phyloP scores from a whole-genome alignment of 305 asterid genomes.

The Nicotiana rustica region DNA sequence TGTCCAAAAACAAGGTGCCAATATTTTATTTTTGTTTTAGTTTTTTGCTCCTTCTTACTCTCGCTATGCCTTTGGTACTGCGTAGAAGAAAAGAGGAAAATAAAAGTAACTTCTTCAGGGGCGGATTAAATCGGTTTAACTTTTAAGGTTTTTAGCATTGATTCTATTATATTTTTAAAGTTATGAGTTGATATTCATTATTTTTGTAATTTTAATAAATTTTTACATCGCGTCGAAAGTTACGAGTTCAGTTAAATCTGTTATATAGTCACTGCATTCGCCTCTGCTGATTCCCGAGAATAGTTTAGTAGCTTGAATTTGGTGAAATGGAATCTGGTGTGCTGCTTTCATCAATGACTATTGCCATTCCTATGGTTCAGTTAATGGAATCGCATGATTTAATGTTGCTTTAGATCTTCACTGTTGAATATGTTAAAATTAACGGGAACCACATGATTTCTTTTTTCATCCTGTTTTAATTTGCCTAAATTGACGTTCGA shows the following conservation, averaged over 20 bases:
- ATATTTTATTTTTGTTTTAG: neutral
- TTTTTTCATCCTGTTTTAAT: no score
- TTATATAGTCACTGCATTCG: no score
- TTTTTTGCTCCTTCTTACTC: neutral
- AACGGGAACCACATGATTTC: no score
- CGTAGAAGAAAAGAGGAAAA: no score
- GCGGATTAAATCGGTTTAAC: no score
- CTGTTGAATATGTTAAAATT: no score
- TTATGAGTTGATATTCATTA: no score
- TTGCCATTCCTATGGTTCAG: neutral
- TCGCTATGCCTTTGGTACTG: neutral
- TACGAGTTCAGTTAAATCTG: no score
- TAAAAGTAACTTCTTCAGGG: neutral
- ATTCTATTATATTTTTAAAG: no score
- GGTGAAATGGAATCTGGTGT: neutral
- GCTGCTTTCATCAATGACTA: neutral
- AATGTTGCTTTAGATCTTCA: neutral
- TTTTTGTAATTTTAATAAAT: no score
- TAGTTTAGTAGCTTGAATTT: neutral
- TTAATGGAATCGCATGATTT: neutral
- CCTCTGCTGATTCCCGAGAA: neutral
- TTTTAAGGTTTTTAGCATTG: no score
- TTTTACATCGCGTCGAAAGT: no score
- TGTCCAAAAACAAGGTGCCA: slow-evolving; percentile 75
- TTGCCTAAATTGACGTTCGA: neutral